phyloP scores from a whole-genome alignment of 805 yeast genomes.

The Ogataea ramenticola region DNA sequence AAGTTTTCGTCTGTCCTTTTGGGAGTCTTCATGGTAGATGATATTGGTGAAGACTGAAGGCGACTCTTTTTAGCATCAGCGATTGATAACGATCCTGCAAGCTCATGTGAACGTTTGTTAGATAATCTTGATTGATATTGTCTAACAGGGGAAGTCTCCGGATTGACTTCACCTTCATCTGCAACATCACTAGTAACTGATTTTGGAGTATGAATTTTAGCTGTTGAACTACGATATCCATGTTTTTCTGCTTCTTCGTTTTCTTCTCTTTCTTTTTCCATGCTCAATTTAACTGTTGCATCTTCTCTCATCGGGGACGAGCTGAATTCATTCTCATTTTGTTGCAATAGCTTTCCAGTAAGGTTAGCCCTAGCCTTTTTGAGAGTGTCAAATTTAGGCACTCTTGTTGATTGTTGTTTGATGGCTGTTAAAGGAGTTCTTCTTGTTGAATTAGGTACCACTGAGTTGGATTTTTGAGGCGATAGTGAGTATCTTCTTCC shows the following conservation, averaged over 20 bases:
- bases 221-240: too few species aligned
- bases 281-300: background rate
- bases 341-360: constrained; percentile 7
- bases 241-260: constrained; percentile 1
- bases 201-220: background rate
- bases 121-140: constrained; percentile 12
- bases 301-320: constrained; percentile 5
- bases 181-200: background rate
- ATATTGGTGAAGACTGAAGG: background rate
- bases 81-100: constrained; percentile 4
- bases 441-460: constrained; percentile 2
- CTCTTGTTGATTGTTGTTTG: constrained; percentile 9
- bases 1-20: background rate
- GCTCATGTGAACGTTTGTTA: constrained; percentile 8
- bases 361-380: constrained; percentile 19
- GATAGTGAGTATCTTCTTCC: constrained; percentile 16
- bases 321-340: background rate
- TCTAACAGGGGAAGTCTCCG: constrained; percentile 18
- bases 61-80: background rate
- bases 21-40: constrained; percentile 5
- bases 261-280: constrained; percentile 1
- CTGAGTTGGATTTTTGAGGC: constrained; percentile 9
- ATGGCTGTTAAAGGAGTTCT: constrained; percentile 20
- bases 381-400: constrained; percentile 8
- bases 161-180: background rate